A percentile compares a stretch with the other conserved stretches of the same genome.
These are phyloP conservation scores for Didymella pomorum DNA, from an alignment of 2,329 filamentous ascomycete genomes.

Conservation along the genomic window DNA sequence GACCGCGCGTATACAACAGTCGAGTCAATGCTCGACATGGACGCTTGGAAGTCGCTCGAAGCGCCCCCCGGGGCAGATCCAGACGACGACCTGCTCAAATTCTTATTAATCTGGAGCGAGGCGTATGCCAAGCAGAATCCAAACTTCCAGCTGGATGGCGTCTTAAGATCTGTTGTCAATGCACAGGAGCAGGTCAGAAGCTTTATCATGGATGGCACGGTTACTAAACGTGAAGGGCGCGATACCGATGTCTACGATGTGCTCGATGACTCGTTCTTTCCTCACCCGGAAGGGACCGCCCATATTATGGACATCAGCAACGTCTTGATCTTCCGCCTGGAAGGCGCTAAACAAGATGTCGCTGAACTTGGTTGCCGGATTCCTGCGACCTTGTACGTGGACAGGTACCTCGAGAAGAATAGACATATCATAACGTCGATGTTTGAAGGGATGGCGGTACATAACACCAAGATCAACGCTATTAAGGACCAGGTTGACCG, in stretches of 20 bases:
- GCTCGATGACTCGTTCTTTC: conserved; percentile 60
- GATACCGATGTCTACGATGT: conserved; percentile 61
- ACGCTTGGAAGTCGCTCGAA: conserved; percentile 43
- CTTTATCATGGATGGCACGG: conserved; percentile 40
- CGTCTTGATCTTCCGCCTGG: conserved; percentile 60
- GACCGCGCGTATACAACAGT: conserved; percentile 66
- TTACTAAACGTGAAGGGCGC: conserved; percentile 31
- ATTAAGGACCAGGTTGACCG: conserved; percentile 49
- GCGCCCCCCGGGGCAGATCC: conserved; percentile 31
- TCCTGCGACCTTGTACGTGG: conserved; percentile 64
- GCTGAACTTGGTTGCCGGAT: conserved; percentile 57
- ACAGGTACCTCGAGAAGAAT: conserved; percentile 66
- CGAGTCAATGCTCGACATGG: conserved; percentile 58
- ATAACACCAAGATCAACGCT: conserved; percentile 38
- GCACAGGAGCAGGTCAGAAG: conserved; percentile 38
- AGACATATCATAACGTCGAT: conserved; percentile 58
- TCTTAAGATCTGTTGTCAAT: conserved; percentile 55
- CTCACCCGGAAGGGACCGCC: conserved; percentile 32
- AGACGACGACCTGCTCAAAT: conserved; percentile 54
- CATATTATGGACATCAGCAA: conserved; percentile 55
- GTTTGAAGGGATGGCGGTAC: conserved; percentile 51
- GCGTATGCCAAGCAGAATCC: conserved; percentile 55
- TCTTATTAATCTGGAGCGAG: conserved; percentile 59
- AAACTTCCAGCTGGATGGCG: conserved; percentile 52
- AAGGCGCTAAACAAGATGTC: conserved; percentile 46